Conservation (phyloP, 768 basidiomycete species). For the Tulasnella calospora region DNA sequence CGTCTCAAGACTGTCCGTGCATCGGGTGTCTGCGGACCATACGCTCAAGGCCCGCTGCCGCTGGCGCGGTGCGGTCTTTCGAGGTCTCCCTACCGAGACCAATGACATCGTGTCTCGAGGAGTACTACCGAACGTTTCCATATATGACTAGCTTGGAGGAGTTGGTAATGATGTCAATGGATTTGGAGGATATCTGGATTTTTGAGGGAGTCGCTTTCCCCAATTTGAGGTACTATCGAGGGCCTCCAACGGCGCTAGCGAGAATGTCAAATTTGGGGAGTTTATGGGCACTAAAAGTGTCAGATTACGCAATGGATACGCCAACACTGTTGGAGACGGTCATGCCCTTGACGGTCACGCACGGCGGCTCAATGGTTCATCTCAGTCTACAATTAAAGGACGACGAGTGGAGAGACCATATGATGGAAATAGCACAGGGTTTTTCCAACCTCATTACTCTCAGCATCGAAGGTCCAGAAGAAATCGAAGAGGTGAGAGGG, state of each 20-base stretch:
- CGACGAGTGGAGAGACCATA: background rate
- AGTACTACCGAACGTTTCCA: background rate
- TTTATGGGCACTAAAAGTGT: background rate
- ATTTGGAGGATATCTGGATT: background rate
- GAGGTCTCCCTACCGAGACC: background rate
- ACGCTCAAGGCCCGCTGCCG: background rate
- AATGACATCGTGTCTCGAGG: background rate
- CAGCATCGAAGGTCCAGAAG: background rate
- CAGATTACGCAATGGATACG: background rate
- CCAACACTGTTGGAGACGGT: background rate
- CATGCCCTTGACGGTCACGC: background rate
- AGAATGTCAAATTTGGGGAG: background rate
- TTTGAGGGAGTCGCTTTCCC: slow-evolving; percentile 1
- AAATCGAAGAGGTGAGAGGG: background rate
- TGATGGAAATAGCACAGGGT: background rate
- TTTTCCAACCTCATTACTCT: background rate
- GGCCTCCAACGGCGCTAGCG: background rate
- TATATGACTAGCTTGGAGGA: background rate
- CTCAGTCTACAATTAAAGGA: slow-evolving; percentile 2
- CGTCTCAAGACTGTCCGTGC: background rate
- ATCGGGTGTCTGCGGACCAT: background rate
- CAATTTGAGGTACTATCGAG: background rate
- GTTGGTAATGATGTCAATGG: background rate
- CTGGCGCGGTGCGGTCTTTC: background rate
- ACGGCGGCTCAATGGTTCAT: background rate